Conservation (phyloP, 2,329 filamentous ascomycete species). For the Fusarium brachygibbosum region DNA sequence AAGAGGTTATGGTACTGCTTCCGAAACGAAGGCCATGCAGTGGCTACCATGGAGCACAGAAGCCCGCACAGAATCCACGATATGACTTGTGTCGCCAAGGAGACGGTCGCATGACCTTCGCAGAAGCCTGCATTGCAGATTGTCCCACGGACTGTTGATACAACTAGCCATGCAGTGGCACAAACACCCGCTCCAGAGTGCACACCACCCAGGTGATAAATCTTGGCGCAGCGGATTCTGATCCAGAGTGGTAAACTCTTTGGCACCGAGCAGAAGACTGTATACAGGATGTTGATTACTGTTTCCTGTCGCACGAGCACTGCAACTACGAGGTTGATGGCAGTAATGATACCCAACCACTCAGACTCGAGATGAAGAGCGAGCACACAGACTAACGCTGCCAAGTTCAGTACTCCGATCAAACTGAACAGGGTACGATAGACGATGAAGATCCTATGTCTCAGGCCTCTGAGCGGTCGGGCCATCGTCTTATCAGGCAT, state of each 20-base stretch:
- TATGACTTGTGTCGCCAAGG: conserved; percentile 61
- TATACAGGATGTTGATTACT: conserved; percentile 66
- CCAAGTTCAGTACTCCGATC: conserved; percentile 64
- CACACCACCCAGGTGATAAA: conserved; percentile 66
- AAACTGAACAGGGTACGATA: conserved; percentile 70
- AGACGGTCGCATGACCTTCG: conserved; percentile 50
- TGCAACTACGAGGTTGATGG: conserved; percentile 64
- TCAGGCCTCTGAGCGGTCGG: conserved; percentile 57
- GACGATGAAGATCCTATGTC: conserved; percentile 63
- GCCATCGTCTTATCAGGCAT: conserved; percentile 59
- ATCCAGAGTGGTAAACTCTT: conserved; percentile 63
- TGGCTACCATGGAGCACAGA: conserved; percentile 70
- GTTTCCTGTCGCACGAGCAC: conserved; percentile 67
- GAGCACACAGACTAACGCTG: conserved; percentile 61
- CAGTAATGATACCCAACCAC: conserved; percentile 59
- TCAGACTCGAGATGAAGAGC: conserved; percentile 52
- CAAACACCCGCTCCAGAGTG: conserved; percentile 65
- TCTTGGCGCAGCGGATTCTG: conserved; percentile 62
- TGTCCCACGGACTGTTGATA: conserved; percentile 57
- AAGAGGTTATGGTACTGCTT: conserved; percentile 75
- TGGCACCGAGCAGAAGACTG: conserved; percentile 60
- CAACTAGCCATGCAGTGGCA: conserved; percentile 64
- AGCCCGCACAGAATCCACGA: conserved; percentile 71
- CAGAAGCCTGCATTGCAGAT: conserved; percentile 52
- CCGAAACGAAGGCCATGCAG: conserved; percentile 75